A percentile compares a stretch with the other conserved stretches of the same genome.
phyloP scores from a whole-genome alignment of 495 filamentous ascomycete genomes.

The Podospora pseudopauciseta region DNA sequence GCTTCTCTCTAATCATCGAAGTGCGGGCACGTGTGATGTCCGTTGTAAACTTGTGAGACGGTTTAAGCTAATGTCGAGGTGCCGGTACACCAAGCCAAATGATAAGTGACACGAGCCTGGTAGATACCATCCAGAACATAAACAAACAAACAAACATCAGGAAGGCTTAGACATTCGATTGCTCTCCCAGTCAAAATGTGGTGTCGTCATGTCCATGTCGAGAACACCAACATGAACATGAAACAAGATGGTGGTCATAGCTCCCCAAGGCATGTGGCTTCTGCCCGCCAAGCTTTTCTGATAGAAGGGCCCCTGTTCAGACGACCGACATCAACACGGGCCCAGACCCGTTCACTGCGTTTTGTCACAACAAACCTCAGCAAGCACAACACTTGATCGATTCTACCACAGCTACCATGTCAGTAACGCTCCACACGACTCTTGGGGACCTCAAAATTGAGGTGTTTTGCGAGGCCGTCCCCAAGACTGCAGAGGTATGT shows the following conservation, averaged over 20 bases:
- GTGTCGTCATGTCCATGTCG: background rate
- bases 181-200: background rate
- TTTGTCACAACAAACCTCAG: background rate
- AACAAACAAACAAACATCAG: background rate
- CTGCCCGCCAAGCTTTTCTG: background rate
- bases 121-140: background rate
- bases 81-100: background rate
- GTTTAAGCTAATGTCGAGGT: background rate
- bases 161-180: background rate
- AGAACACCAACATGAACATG: background rate
- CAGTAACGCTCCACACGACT: conserved; percentile 78
- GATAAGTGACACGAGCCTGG: background rate
- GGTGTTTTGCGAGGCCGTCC: conserved; percentile 90
- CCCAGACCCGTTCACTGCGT: background rate
- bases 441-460: conserved; percentile 92
- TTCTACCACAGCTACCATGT: conserved; percentile 40
- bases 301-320: background rate
- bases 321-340: background rate
- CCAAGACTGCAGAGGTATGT: conserved; percentile 75
- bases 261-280: background rate
- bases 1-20: background rate
- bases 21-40: background rate
- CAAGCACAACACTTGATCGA: background rate
- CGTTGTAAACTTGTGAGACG: background rate
- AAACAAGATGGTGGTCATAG: conserved; percentile 6